Evolutionary conservation across 176 grass and related monocot species (phyloP), one percentile per base, ranked within the genome.

Genomic region (Triticum timopheevii): DNA sequence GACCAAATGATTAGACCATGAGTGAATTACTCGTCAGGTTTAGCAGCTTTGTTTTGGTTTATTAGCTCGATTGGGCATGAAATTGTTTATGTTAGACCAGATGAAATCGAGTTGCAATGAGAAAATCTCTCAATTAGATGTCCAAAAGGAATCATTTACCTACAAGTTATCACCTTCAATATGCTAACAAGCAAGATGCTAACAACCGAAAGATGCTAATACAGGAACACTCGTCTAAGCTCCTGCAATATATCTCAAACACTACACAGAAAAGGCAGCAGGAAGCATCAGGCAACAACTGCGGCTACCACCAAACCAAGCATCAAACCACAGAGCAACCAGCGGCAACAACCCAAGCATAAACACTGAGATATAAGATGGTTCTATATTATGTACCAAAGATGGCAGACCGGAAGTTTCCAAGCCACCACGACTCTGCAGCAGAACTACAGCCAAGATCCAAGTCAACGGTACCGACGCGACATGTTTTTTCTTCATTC

Each of bases 351-450:
- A 56, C 25, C n/a, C 73, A 73, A 13, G 47, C 52, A 83, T 42
- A 39, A 73, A 27, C n/a, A 83, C 2, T 5, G 19, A 39, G 31
- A 28, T 61, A 72, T 61, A 83, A 83, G 50, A 73, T 3, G 1
- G 34, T 42, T 38, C 49, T 84, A 61, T 85, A 24, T 76, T 84
- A 24, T 84, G 70, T 85, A 85, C 56, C 59, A 77, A 76, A 34
- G 52, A 63, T 47, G 71, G 38, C 82, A 84, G 36, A 10, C 56
- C 69, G 40, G 10, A 73, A 63, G 70, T 84, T 47, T 64, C 70
- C 7, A 64, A 62, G 38, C 70, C 71, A 65, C 25, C 70, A 65
- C 58, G 58, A 19, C 70, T 49, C 58, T 65, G 82, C 39, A 65
- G 38, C 58, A 65, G 71, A 76, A 47, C 69, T 62, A 64, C 34